Conservation (phyloP, 2,329 filamentous ascomycete genomes). For the Verticillium longisporum region DNA sequence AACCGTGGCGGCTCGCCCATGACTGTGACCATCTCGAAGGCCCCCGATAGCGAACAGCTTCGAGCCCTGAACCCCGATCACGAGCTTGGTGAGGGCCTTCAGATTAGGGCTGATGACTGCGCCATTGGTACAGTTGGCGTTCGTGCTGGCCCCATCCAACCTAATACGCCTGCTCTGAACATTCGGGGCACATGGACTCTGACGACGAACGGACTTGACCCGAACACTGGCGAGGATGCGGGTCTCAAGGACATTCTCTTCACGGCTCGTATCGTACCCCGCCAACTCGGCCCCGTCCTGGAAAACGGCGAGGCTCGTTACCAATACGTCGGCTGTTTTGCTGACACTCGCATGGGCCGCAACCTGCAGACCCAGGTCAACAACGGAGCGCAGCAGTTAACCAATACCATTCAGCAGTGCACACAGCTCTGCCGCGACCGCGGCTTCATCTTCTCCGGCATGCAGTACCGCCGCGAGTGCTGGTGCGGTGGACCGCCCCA, state of each 20-base stretch:
- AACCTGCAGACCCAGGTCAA: slow-evolving; percentile 21
- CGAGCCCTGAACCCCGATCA: slow-evolving; percentile 21
- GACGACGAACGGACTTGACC: slow-evolving; percentile 30
- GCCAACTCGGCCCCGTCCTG: slow-evolving; percentile 28
- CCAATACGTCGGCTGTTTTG: slow-evolving; percentile 31
- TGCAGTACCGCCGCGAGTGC: slow-evolving; percentile 23
- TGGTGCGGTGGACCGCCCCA: slow-evolving; percentile 18
- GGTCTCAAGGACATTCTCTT: slow-evolving; percentile 27
- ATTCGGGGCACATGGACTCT: slow-evolving; percentile 27
- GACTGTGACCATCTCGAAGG: slow-evolving; percentile 29
- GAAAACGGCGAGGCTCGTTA: slow-evolving; percentile 20
- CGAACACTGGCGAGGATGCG: slow-evolving; percentile 17
- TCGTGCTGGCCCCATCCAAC: slow-evolving; percentile 19
- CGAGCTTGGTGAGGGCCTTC: slow-evolving; percentile 25
- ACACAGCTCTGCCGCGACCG: slow-evolving; percentile 18
- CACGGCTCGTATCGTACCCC: slow-evolving; percentile 21
- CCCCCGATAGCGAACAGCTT: slow-evolving; percentile 22
- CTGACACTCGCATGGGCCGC: slow-evolving; percentile 24
- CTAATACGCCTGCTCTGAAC: slow-evolving; percentile 19
- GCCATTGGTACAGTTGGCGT: slow-evolving; percentile 23
- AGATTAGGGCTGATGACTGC: slow-evolving; percentile 21
- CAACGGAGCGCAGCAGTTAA: slow-evolving; percentile 12
- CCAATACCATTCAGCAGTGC: slow-evolving; percentile 27
- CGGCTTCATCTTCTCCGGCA: slow-evolving; percentile 24
- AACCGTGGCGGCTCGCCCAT: slow-evolving; percentile 28